Evolutionary conservation across 768 basidiomycete species (phyloP).

Genomic region (Termitomyces sp.): DNA sequence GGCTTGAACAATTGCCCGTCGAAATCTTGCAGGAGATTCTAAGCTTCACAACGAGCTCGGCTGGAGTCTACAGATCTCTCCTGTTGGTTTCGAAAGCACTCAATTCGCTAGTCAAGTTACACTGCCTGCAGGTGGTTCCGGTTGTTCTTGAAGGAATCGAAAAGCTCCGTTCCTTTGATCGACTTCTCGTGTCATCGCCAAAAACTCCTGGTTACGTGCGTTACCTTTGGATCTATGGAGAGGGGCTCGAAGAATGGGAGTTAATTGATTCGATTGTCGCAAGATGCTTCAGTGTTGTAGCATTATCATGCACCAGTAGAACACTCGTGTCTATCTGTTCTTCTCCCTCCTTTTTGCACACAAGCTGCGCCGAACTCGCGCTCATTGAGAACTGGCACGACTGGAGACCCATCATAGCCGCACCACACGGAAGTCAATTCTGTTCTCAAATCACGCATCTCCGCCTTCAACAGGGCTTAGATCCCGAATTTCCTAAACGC

Average conservation of each 20-base stretch:
- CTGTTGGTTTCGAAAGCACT: constrained; percentile 14
- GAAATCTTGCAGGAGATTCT: constrained; percentile 16
- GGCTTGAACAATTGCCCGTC: constrained; percentile 3
- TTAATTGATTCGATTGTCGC: constrained; percentile 8
- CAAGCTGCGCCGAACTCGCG: constrained; percentile 9
- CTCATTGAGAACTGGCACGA: constrained; percentile 11
- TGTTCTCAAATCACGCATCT: constrained; percentile 15
- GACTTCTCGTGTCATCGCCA: constrained; percentile 5
- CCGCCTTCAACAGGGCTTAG: constrained; percentile 9
- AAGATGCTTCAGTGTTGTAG: constrained; percentile 6
- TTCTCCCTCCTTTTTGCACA: constrained; percentile 6
- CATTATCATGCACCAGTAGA: constrained; percentile 9
- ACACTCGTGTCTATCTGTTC: constrained; percentile 11
- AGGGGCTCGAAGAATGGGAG: constrained; percentile 5
- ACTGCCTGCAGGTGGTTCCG: constrained; percentile 13
- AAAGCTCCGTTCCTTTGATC: constrained; percentile 11
- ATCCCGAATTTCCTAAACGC: constrained; percentile 12
- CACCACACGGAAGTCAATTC: constrained; percentile 3
- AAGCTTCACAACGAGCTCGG: constrained; percentile 8
- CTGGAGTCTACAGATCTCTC: constrained; percentile 11
- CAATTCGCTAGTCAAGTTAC: constrained; percentile 1
- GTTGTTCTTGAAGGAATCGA: constrained; percentile 6
- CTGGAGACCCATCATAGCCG: constrained; percentile 3
- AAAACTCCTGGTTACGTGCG: constrained; percentile 4
- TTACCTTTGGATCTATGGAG: constrained; percentile 14